Evolutionary conservation across 2,329 filamentous ascomycete genomes (phyloP).

Genomic region (Ceratocystis colombiana): DNA sequence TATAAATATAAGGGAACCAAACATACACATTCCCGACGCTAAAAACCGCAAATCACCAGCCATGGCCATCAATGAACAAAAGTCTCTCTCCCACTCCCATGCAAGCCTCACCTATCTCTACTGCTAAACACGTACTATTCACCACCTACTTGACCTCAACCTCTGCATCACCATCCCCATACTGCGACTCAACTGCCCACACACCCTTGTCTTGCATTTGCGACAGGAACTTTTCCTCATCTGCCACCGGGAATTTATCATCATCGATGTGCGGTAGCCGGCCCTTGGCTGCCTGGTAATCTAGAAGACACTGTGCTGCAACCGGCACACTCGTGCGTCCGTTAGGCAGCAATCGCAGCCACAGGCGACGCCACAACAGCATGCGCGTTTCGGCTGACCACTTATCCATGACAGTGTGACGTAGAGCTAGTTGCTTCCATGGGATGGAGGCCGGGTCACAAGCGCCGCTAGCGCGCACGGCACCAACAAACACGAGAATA

Average conservation of each 20-base stretch:
- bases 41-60: not conserved
- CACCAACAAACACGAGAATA: conserved; percentile 19
- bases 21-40: not conserved
- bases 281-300: conserved; percentile 22
- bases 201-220: conserved; percentile 18
- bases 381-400: conserved; percentile 21
- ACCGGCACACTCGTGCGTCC: conserved; percentile 20
- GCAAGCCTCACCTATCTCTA: not conserved
- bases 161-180: conserved; percentile 10
- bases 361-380: conserved; percentile 20
- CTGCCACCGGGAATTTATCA: conserved; percentile 13
- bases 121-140: not conserved
- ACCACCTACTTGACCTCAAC: not conserved
- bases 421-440: conserved; percentile 16
- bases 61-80: not conserved
- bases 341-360: conserved; percentile 14
- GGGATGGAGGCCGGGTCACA: conserved; percentile 16
- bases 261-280: conserved; percentile 19
- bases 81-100: conserved; percentile 3
- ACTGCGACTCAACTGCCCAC: conserved; percentile 21
- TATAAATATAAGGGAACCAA: not conserved
- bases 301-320: conserved; percentile 19
- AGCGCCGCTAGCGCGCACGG: conserved; percentile 19
- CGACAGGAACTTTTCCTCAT: conserved; percentile 22
- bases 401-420: conserved; percentile 9